Evolutionary conservation across 1,139 yeast species (phyloP).

Genomic region (Kodamaea ohmeri): DNA sequence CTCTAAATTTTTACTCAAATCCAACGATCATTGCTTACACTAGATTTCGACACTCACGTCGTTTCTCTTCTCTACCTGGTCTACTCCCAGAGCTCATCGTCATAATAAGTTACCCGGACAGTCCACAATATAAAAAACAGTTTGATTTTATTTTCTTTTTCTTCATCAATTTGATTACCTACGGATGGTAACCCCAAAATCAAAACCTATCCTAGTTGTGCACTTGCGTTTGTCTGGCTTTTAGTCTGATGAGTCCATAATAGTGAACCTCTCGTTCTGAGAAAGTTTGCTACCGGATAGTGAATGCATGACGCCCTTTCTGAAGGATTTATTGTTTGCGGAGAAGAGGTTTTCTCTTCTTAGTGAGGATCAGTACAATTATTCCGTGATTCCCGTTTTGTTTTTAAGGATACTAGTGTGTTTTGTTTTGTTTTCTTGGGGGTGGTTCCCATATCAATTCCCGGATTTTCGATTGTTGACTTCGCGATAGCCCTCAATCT

Average conservation of each 20-base stretch:
- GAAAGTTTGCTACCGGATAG: slow-evolving; percentile 8
- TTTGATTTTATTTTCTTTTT: slow-evolving; percentile 10
- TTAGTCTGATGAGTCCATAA: slow-evolving; percentile 12
- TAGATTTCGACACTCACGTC: too few relatives aligned
- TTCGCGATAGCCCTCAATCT: slow-evolving; percentile 43
- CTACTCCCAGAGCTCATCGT: slow-evolving; percentile 4
- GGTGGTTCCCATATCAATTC: slow-evolving; percentile 43
- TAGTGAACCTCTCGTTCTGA: slow-evolving; percentile 23
- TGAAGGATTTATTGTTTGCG: slow-evolving; percentile 1
- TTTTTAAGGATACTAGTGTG: slow-evolving; percentile 12
- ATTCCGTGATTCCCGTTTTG: slow-evolving; percentile 9
- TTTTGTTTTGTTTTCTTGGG: slow-evolving; percentile 30
- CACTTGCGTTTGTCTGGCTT: slow-evolving; percentile 5
- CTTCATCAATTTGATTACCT: slow-evolving; percentile 44
- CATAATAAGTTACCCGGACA: slow-evolving; percentile 17
- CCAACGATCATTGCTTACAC: too few relatives aligned
- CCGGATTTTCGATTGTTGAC: slow-evolving; percentile 52
- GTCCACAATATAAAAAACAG: slow-evolving; percentile 8
- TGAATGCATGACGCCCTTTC: not conserved
- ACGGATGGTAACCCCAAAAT: slow-evolving; percentile 37
- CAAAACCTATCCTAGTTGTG: slow-evolving; percentile 30
- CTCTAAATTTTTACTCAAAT: too few relatives aligned
- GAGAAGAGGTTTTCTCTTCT: slow-evolving; percentile 4
- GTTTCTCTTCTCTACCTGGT: too few relatives aligned
- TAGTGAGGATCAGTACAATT: slow-evolving; percentile 1